A percentile compares a stretch with the other conserved stretches of the same genome.
phyloP scores from a whole-genome alignment of 306 rosid genomes.

The Crotalaria pallida region DNA sequence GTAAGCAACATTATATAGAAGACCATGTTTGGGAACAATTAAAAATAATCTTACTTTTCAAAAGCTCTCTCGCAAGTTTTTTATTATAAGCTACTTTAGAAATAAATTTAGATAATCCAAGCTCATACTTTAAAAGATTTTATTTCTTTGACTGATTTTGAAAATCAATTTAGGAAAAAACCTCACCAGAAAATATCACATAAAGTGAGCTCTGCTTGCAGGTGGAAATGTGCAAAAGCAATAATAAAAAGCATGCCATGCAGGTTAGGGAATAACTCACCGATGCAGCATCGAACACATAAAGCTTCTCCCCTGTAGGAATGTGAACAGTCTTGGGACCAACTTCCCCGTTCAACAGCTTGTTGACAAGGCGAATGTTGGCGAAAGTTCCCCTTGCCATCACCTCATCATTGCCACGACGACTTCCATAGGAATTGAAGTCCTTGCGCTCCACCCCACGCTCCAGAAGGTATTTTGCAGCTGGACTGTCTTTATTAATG shows the following conservation, averaged over 20 bases:
- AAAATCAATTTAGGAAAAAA: conserved; percentile 1
- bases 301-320: conserved; percentile 92
- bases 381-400: conserved; percentile 99
- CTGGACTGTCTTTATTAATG: conserved; percentile 94
- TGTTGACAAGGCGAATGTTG: conserved; percentile 94
- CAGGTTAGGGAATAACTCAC: conserved; percentile 40
- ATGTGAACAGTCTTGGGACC: conserved; percentile 88
- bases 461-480: conserved; percentile 75
- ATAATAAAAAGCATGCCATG: background rate
- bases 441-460: conserved; percentile 86
- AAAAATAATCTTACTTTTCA: too few species aligned
- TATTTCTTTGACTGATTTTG: background rate
- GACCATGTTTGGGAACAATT: too few species aligned
- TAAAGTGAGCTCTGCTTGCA: background rate
- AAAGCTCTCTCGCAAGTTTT: too few species aligned
- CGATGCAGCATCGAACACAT: conserved; percentile 85
- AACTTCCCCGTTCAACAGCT: conserved; percentile 92
- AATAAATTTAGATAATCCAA: too few species aligned
- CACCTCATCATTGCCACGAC: conserved; percentile 98
- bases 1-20: background rate
- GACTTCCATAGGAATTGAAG: conserved; percentile 98
- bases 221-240: background rate
- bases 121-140: too few species aligned
- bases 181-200: background rate
- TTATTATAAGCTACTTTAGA: too few species aligned